Evolutionary conservation across 495 filamentous ascomycete genomes (phyloP).

Genomic region (Xylaria castorea): DNA sequence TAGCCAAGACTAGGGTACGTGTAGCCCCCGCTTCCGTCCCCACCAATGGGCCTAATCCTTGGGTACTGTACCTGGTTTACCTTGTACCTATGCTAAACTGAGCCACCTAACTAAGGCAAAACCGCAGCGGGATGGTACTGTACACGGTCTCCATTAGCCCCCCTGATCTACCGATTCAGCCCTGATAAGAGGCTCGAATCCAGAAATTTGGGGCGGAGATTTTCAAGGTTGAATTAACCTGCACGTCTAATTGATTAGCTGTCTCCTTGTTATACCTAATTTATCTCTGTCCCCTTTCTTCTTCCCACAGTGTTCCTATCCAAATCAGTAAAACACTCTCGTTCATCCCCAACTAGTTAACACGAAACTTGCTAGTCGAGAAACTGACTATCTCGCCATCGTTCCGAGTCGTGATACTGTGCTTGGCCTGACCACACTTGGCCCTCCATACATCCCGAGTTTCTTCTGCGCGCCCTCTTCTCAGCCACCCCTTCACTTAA

Average conservation of each 20-base stretch:
- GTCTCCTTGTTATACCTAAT: constrained; percentile 5
- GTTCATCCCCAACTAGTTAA: constrained; percentile 14
- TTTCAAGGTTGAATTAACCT: constrained; percentile 25
- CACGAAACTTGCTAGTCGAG: constrained; percentile 4
- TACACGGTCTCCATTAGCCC: constrained; percentile 6
- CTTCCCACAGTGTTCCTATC: constrained; percentile 1
- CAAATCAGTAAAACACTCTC: constrained; percentile 16
- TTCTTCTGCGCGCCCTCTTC: constrained; percentile 16
- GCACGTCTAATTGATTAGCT: constrained; percentile 19
- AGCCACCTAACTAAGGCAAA: background rate
- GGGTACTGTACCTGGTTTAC: no score
- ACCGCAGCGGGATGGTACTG: background rate
- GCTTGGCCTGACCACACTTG: constrained; percentile 22
- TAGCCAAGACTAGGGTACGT: constrained; percentile 1
- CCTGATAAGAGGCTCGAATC: constrained; percentile 18
- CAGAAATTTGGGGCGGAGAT: constrained; percentile 19
- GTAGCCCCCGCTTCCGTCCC: background rate
- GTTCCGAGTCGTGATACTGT: constrained; percentile 12
- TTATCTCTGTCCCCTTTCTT: background rate
- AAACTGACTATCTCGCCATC: background rate
- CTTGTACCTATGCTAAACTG: background rate
- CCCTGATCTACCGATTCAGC: constrained; percentile 22
- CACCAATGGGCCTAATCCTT: background rate
- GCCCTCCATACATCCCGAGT: background rate
- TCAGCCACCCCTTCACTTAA: constrained; percentile 19